Evolutionary conservation across 495 filamentous ascomycete genomes (phyloP), one percentile per base, ranked within the genome.

Genomic region (Amorphotheca resinae): DNA sequence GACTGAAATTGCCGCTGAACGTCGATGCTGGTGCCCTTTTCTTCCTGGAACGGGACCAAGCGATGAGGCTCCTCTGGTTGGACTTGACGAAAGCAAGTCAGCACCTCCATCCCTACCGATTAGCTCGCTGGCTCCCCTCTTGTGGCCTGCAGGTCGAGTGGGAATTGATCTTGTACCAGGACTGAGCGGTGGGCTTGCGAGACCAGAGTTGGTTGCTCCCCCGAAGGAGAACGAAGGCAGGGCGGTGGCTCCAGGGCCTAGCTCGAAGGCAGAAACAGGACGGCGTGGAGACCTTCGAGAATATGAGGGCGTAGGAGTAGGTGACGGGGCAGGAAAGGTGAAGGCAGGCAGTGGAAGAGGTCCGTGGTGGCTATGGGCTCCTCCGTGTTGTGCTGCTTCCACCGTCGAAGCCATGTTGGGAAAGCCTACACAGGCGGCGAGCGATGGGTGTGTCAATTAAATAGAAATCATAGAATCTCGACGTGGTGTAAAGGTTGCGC

Each of bases 1-100:
- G 46, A 71, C 80, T n/a, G 86, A 91, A 9, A 93, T 78, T 1
- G 87, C 87, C 25, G 75, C 79, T n/a, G 85, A 93, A 44, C 87
- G 75, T 38, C 25, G 5, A 11, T 28, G 25, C 11, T 28, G 25
- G 25, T 28, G 25, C 5, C 25, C 25, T 11, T 28, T 28, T 11
- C 25, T 5, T 11, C 25, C 11, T 28, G 25, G 25, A 5, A 28
- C 5, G 25, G 25, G 25, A 28, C 5, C 11, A 28, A 28, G 25
- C 5, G 25, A 28, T 28, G 5, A 5, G 25, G 25, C 79, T 18
- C 64, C 68, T 48, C 77, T 81, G 9, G 71, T 74, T 4, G 82
- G 82, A 44, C 72, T 81, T 8, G 72, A 61, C 56, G 76, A 79
- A 57, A 76, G 59, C 23, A 77, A 55, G 2, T 66, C 69, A 31